A percentile compares a stretch with the other conserved stretches of the same genome.
phyloP scores from a whole-genome alignment of 106 monocot genomes.

The Hemerocallis citrina region DNA sequence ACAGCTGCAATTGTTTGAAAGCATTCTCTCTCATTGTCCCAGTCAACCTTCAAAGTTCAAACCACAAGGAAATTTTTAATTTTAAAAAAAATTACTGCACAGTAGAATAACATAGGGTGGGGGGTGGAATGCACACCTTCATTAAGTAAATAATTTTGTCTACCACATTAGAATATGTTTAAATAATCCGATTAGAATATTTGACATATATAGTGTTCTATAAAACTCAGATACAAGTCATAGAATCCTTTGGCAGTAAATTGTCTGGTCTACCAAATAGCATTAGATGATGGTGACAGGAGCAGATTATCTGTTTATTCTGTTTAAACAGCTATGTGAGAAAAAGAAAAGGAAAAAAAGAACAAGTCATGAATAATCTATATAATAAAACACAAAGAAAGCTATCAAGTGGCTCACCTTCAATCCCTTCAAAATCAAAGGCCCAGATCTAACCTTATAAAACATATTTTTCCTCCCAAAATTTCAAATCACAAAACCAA shows the following conservation, averaged over 20 bases:
- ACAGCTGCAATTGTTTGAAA: constrained; percentile 78
- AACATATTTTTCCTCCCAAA: too few relatives aligned
- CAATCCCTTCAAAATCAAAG: too few relatives aligned
- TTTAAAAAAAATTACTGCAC: background rate
- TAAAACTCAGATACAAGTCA: background rate
- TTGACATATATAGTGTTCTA: background rate
- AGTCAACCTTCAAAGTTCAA: constrained; percentile 75
- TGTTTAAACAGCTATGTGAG: too few relatives aligned
- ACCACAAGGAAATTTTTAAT: background rate
- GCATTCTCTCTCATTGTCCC: constrained; percentile 84
- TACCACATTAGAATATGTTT: background rate
- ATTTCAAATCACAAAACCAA: too few relatives aligned
- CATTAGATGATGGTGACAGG: background rate
- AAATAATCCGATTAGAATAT: background rate
- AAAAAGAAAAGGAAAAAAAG: background rate
- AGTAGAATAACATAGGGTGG: background rate
- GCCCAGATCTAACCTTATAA: too few relatives aligned
- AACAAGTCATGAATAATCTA: background rate
- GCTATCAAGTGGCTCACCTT: too few relatives aligned
- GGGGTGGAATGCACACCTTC: too few relatives aligned
- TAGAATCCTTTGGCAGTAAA: background rate
- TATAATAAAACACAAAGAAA: too few relatives aligned
- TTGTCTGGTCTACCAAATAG: background rate
- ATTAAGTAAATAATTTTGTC: background rate
- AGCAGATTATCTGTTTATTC: background rate